phyloP scores from a whole-genome alignment of 2,329 filamentous ascomycete species.

The Fusarium multiceps region DNA sequence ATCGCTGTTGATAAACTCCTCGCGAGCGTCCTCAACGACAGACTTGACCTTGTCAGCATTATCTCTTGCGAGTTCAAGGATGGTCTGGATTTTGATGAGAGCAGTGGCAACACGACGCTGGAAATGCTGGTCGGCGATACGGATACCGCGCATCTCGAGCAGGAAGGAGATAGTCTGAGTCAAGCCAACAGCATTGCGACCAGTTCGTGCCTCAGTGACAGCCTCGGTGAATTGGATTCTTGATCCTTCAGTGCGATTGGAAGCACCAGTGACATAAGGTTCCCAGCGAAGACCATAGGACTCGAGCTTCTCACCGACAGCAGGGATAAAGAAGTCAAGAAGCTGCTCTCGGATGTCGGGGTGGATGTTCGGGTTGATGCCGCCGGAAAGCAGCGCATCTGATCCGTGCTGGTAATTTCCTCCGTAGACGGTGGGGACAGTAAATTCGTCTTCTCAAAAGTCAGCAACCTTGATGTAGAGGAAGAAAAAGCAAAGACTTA shows the following conservation, averaged over 20 bases:
- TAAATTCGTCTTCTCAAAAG: background rate
- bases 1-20: slow-evolving; percentile 17
- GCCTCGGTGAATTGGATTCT: slow-evolving; percentile 5
- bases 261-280: slow-evolving; percentile 10
- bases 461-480: rapidly evolving
- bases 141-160: slow-evolving; percentile 12
- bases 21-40: background rate
- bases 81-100: slow-evolving; percentile 14
- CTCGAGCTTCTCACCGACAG: background rate
- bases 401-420: slow-evolving; percentile 9
- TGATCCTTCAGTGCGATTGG: slow-evolving; percentile 5
- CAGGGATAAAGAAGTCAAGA: slow-evolving; percentile 13
- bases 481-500: background rate
- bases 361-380: slow-evolving; percentile 22
- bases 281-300: background rate
- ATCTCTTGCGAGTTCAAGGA: slow-evolving; percentile 10
- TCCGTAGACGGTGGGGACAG: slow-evolving; percentile 3
- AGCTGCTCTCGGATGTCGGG: slow-evolving; percentile 11
- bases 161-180: slow-evolving; percentile 16
- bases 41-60: slow-evolving; percentile 1
- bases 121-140: slow-evolving; percentile 16
- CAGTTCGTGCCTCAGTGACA: slow-evolving; percentile 11
- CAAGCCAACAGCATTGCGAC: background rate
- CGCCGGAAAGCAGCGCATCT: background rate
- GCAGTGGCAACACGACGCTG: slow-evolving; percentile 15